Conservation (phyloP, 768 basidiomycete species). For the Leccinellum luteum region DNA sequence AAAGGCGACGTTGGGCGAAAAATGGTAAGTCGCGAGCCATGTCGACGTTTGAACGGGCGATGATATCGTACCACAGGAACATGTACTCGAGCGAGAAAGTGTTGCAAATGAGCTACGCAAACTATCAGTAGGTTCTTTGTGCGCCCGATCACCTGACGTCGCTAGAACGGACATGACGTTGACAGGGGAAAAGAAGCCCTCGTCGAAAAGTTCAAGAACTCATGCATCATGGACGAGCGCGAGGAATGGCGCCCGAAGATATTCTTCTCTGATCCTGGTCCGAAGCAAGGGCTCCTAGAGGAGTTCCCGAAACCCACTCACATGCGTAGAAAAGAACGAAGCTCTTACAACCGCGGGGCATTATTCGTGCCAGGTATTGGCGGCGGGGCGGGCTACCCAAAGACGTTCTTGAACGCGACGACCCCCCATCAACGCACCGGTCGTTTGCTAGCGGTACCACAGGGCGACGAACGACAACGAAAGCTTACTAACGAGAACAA, state of each 20-base stretch:
- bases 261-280: constrained; percentile 70
- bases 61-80: constrained; percentile 53
- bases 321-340: constrained; percentile 78
- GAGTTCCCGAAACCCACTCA: constrained; percentile 84
- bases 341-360: constrained; percentile 72
- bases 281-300: constrained; percentile 69
- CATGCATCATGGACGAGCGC: constrained; percentile 84
- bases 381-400: constrained; percentile 24
- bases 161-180: constrained; percentile 2
- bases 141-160: constrained; percentile 2
- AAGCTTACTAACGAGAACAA: constrained; percentile 12
- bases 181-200: constrained; percentile 83
- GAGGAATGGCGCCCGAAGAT: constrained; percentile 84
- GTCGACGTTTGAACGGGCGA: neutral
- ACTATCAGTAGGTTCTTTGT: constrained; percentile 70
- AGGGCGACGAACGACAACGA: constrained; percentile 27
- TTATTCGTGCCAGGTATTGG: constrained; percentile 55
- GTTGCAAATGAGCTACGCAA: constrained; percentile 88
- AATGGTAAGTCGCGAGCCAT: constrained; percentile 54
- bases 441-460: constrained; percentile 14
- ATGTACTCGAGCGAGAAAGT: constrained; percentile 92
- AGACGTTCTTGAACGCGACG: constrained; percentile 27
- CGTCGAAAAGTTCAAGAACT: constrained; percentile 91
- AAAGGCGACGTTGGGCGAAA: constrained; percentile 68
- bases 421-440: constrained; percentile 15